phyloP scores from a whole-genome alignment of 2,329 filamentous ascomycete species.

The Rugonectria rugulosa region DNA sequence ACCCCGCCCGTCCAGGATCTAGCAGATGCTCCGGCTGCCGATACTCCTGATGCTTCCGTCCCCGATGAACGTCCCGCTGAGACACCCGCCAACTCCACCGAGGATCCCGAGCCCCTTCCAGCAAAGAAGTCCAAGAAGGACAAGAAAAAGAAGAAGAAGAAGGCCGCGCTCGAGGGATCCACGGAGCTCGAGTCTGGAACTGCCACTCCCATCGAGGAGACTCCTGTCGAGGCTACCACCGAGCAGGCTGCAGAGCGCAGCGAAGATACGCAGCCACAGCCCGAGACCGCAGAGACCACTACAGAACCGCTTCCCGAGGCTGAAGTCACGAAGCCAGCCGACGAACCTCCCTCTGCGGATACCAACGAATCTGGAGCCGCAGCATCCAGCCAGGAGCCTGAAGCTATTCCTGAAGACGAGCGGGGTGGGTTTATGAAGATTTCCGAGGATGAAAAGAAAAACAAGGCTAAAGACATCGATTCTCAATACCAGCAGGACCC shows the following conservation, averaged over 20 bases:
- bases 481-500: constrained; percentile 40
- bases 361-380: constrained; percentile 29
- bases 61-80: constrained; percentile 25
- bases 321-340: constrained; percentile 12
- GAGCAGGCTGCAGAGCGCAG: constrained; percentile 18
- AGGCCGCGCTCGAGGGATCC: constrained; percentile 31
- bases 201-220: constrained; percentile 24
- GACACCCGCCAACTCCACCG: constrained; percentile 16
- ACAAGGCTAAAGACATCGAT: constrained; percentile 43
- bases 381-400: constrained; percentile 33
- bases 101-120: constrained; percentile 31
- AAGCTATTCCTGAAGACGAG: constrained; percentile 40
- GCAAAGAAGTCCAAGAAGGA: constrained; percentile 46
- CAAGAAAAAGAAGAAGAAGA: constrained; percentile 46
- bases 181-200: constrained; percentile 27
- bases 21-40: constrained; percentile 25
- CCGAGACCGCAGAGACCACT: constrained; percentile 25
- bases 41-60: constrained; percentile 18
- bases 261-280: constrained; percentile 26
- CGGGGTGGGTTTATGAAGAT: constrained; percentile 40
- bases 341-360: constrained; percentile 23
- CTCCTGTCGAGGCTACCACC: constrained; percentile 17
- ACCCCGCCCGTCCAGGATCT: constrained; percentile 29
- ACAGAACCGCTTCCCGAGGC: constrained; percentile 19
- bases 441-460: constrained; percentile 45